Evolutionary conservation across 1,284 basidiomycete genomes (phyloP).

Genomic region (Afroboletus lepidellus): DNA sequence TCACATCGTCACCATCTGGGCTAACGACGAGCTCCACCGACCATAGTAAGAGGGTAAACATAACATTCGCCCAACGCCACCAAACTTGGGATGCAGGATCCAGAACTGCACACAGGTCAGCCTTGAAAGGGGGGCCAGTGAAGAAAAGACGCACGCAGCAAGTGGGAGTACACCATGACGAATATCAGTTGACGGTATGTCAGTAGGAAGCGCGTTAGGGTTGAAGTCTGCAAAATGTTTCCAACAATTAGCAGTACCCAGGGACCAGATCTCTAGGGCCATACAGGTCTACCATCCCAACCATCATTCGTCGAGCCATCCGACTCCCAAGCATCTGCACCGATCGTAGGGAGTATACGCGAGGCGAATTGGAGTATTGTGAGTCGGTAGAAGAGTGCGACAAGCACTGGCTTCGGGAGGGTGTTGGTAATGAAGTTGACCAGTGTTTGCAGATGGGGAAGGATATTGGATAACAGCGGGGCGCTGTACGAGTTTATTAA

Average conservation of each 20-base stretch:
- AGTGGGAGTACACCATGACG: constrained; percentile 81
- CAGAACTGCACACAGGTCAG: constrained; percentile 47
- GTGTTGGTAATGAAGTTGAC: constrained; percentile 79
- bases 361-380: constrained; percentile 84
- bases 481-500: constrained; percentile 45
- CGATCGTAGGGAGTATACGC: constrained; percentile 79
- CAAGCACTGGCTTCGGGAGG: constrained; percentile 79
- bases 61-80: constrained; percentile 88
- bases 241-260: constrained; percentile 7
- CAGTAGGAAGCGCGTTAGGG: constrained; percentile 66
- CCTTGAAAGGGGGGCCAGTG: neutral
- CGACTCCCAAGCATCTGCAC: constrained; percentile 75
- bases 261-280: constrained; percentile 19
- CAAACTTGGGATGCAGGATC: constrained; percentile 85
- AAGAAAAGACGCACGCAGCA: constrained; percentile 63
- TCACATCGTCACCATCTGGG: constrained; percentile 68
- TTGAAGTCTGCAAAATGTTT: constrained; percentile 57
- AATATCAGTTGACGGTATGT: constrained; percentile 81
- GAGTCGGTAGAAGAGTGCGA: constrained; percentile 81
- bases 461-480: constrained; percentile 71
- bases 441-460: constrained; percentile 76
- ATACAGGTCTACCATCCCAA: constrained; percentile 73
- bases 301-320: constrained; percentile 61
- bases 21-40: constrained; percentile 76
- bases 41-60: constrained; percentile 80